Percentiles rank a stretch among this genome's conserved stretches.
These are phyloP conservation scores for Thuidium tamariscinum DNA, from an alignment of 225 moss, liverwort and hornwort genomes.

Conservation along the genomic window DNA sequence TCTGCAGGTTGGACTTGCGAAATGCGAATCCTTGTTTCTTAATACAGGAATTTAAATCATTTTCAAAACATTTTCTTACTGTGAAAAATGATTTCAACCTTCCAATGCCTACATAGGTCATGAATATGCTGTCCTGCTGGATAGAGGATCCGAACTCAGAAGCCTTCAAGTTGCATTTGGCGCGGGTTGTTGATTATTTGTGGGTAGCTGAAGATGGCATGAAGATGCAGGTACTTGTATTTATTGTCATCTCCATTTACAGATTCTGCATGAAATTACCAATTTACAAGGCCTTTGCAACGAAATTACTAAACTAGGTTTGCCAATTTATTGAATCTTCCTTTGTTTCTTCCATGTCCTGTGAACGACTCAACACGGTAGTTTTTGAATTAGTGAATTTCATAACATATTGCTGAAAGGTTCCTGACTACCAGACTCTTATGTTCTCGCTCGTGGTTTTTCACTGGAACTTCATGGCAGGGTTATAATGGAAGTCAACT, in stretches of 20 bases:
- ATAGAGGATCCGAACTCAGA: conserved; percentile 85
- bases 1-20: neutral
- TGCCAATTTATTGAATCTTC: neutral
- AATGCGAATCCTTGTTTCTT: neutral
- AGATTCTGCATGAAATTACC: neutral
- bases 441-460: neutral
- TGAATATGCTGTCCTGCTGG: conserved; percentile 91
- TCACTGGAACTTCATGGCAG: conserved; percentile 21
- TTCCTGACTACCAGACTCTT: neutral
- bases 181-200: conserved; percentile 72
- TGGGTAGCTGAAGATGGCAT: conserved; percentile 99
- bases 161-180: conserved; percentile 75
- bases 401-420: neutral
- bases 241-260: neutral
- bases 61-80: neutral
- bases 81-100: neutral
- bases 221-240: conserved; percentile 80
- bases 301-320: neutral
- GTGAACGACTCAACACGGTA: neutral
- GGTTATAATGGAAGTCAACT: conserved; percentile 93
- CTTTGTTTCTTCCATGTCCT: neutral
- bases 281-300: neutral
- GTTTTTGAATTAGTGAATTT: neutral
- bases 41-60: neutral
- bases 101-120: conserved; percentile 16